These are phyloP conservation scores for Microthlaspi erraticum DNA, from an alignment of 345 rosid genomes.

Conservation along the genomic window DNA sequence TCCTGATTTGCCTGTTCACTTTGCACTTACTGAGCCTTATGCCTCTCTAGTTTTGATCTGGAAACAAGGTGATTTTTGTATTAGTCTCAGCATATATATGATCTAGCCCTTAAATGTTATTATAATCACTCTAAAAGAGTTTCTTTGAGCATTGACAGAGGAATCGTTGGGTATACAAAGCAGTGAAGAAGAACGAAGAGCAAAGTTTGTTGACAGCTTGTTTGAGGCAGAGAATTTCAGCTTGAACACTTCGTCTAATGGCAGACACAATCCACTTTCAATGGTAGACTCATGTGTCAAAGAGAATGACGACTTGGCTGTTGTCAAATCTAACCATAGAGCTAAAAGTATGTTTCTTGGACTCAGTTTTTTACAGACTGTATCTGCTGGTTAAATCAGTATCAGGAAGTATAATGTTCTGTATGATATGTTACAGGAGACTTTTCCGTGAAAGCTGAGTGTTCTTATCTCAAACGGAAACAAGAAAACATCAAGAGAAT, in stretches of 20 bases:
- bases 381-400: slow-evolving; percentile 9
- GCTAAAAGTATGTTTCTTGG: slow-evolving; percentile 53
- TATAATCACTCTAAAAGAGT: slow-evolving; percentile 17
- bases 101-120: slow-evolving; percentile 14
- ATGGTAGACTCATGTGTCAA: slow-evolving; percentile 42
- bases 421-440: slow-evolving; percentile 44
- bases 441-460: slow-evolving; percentile 53
- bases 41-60: slow-evolving; percentile 71
- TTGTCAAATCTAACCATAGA: slow-evolving; percentile 43
- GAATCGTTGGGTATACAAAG: slow-evolving; percentile 56
- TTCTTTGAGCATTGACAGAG: slow-evolving; percentile 48
- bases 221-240: slow-evolving; percentile 53
- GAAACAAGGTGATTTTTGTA: slow-evolving; percentile 67
- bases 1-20: slow-evolving; percentile 78
- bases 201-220: slow-evolving; percentile 73
- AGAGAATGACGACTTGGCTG: slow-evolving; percentile 41
- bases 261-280: slow-evolving; percentile 32
- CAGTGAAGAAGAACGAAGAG: slow-evolving; percentile 65
- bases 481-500: slow-evolving; percentile 57
- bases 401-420: slow-evolving; percentile 11
- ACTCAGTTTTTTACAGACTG: slow-evolving; percentile 6
- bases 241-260: slow-evolving; percentile 37
- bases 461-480: slow-evolving; percentile 61
- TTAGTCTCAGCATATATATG: slow-evolving; percentile 1
- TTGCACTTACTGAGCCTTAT: slow-evolving; percentile 71